Base-by-base conservation (phyloP, 257 asterid genomes). In the Penstemon barbatus region DNA sequence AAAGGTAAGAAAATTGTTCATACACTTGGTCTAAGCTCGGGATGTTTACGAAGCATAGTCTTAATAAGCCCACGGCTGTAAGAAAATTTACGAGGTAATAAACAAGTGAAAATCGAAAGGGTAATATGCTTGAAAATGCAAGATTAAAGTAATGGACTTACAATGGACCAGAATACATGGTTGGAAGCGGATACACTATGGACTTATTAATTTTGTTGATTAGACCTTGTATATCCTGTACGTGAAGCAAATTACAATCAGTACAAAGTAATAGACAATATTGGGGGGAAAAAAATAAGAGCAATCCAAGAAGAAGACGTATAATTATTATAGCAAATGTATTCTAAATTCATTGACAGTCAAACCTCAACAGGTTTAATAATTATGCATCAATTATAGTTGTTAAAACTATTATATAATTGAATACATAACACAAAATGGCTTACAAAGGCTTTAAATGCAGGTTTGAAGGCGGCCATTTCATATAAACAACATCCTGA, bases 361-460 rank as follows among this genome's bases (percentile, higher is more conserved):
- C 33, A 25, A 25, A 1, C 2, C 33, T 25, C 33, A 25, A 25
- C 2, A 25, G 2, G 33, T 25, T 25, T 25, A 25, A 25, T 25
- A 25, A 25, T 25, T 25, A 25, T 25, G 33, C 33, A 25, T 25
- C 33, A 25, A 25, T 25, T 25, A 25, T 25, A 25, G 2, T 25
- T 25, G 58, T 61, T 49, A 41, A 44, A 53, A 42, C n/a, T 33
- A 58, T 18, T 60, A 42, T 49, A 53, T 12, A 51, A 52, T 4
- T 42, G 10, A 37, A 56, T 25, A 25, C 33, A 25, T 19, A 68
- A 45, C 15, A 54, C 55, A 77, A 61, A 11, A 48, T 42, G 54
- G 77, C 99, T 87, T 86, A 93, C 99, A 78, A 90, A 93, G 51
- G 99, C 99, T 83, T 93, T 93, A 74, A 93, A 90, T 55, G 99